Evolutionary conservation across 192 early-diverging fungal species (phyloP), one percentile per base, ranked within the genome.

Genomic region (Funneliformis geosporum): DNA sequence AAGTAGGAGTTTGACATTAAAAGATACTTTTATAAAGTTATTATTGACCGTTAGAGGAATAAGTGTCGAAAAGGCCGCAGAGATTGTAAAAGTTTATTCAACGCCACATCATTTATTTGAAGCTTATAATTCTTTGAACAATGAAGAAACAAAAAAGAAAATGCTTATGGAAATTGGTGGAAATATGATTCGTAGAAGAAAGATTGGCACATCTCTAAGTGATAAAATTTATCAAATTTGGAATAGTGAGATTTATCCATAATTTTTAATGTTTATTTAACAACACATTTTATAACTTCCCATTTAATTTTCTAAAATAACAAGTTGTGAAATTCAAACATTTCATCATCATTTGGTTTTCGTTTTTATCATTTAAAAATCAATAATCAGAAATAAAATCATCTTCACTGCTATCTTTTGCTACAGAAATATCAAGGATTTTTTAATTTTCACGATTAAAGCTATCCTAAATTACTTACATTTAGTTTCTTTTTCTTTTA

Each of bases 41-140:
- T 86, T 99, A 38, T 91, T 96, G 93, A 90, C 91, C 1, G 83
- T 96, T 62, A 88, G 90, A 60, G 97, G 97, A 27, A 81, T 98
- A 25, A 94, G 92, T 75, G 87, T 84, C 0, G 96, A 98, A 79
- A 97, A 97, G 82, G 98, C 96, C 0, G 60, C 85, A 39, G 86
- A 91, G n/a, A 87, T 99, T 46, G 89, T 86, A 1, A 81, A 82
- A 39, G 84, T 69, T 25, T 98, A 92, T 79, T 89, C 87, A 14
- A 98, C 96, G 1, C 90, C 92, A 62, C 72, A 83, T 18, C 82
- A 82, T 44, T 80, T 95, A 27, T 80, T 92, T 16, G 60, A 82
- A 61, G 88, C 85, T 0, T 79, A 90, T 75, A 62, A 79, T 9
- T 78, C 80, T 4, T 83, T 82, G 23, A 43, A 80, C 5, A 85